Conservation (phyloP, 805 yeast genomes). For the Candida montana region DNA sequence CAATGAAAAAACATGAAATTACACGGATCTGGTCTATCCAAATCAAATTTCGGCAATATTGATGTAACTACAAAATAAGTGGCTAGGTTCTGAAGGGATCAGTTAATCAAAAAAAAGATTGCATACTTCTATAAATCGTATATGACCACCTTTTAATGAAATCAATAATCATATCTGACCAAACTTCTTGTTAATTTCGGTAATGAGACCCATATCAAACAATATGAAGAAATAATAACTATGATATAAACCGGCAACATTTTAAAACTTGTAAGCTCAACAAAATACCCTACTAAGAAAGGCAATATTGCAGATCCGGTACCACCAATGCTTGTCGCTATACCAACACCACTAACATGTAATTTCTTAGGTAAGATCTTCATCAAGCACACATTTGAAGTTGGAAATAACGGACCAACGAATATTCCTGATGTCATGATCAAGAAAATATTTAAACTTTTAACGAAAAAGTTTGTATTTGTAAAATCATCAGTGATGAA, state of each 20-base stretch:
- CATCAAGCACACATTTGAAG: constrained; percentile 60
- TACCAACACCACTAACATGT: constrained; percentile 66
- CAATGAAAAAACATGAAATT: too few species aligned
- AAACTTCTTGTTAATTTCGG: constrained; percentile 7
- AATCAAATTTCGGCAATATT: too few species aligned
- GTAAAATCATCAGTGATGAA: constrained; percentile 32
- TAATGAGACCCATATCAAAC: constrained; percentile 7
- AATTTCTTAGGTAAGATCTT: constrained; percentile 54
- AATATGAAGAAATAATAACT: constrained; percentile 7
- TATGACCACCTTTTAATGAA: neutral
- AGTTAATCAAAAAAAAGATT: too few species aligned
- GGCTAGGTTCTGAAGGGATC: too few species aligned
- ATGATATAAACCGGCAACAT: constrained; percentile 23
- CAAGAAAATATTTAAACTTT: constrained; percentile 7
- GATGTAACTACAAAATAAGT: too few species aligned
- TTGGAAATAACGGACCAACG: constrained; percentile 71
- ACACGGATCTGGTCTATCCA: too few species aligned
- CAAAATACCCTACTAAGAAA: constrained; percentile 47
- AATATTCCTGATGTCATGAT: constrained; percentile 47
- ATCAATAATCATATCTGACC: constrained; percentile 6
- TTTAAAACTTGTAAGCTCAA: constrained; percentile 24
- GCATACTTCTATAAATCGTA: too few species aligned
- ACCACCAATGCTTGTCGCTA: constrained; percentile 76
- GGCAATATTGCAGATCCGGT: constrained; percentile 79
- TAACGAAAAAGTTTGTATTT: constrained; percentile 11